Conservation (phyloP, 306 rosid species). For the Acacia acuminata region DNA sequence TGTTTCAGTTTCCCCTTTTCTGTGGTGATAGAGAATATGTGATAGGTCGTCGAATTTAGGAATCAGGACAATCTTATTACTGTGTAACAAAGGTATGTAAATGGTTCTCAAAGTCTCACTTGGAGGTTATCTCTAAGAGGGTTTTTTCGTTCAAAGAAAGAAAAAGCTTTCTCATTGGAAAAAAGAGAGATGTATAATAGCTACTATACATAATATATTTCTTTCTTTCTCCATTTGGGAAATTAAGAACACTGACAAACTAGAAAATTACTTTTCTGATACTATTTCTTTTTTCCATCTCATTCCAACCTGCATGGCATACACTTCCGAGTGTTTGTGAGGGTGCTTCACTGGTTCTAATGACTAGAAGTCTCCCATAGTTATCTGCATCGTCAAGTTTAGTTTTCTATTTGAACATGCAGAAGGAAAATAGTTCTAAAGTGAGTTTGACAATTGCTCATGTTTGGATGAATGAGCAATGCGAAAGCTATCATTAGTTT, state of each 20-base stretch:
- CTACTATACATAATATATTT: background rate
- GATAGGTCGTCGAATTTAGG: constrained; percentile 69
- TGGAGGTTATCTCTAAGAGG: background rate
- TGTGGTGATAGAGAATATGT: constrained; percentile 72
- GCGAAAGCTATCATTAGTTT: background rate
- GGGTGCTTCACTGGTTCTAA: background rate
- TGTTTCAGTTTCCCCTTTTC: constrained; percentile 68
- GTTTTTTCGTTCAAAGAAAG: background rate
- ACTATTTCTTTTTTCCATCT: background rate
- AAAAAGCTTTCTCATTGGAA: background rate
- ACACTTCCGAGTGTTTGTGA: background rate
- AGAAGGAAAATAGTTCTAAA: background rate
- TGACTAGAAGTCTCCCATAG: background rate
- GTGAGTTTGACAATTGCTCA: background rate
- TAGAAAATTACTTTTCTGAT: background rate
- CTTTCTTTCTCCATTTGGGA: background rate
- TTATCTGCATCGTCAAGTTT: background rate
- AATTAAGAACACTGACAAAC: background rate
- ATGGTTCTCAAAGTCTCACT: background rate
- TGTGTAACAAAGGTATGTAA: constrained; percentile 63
- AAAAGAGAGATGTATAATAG: background rate
- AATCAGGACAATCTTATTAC: constrained; percentile 48
- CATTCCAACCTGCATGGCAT: background rate
- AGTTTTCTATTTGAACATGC: background rate
- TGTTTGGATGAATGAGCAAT: background rate